A percentile compares a stretch with the other conserved stretches of the same genome.
Evolutionary conservation across 495 filamentous ascomycete species (phyloP).

Genomic region (Acidiella bohemica): DNA sequence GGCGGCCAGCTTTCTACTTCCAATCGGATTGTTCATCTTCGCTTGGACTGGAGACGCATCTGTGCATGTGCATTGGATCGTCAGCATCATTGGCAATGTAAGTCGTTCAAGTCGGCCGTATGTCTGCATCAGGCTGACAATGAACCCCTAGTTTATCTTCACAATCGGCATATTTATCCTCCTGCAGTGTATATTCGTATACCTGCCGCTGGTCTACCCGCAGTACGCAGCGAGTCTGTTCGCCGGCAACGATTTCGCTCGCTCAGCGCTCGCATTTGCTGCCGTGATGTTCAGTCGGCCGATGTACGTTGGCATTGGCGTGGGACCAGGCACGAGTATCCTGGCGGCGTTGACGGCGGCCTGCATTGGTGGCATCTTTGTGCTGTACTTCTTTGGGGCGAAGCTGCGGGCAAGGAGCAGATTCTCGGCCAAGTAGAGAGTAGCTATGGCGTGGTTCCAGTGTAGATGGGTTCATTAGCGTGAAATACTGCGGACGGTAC

Average conservation of each 20-base stretch:
- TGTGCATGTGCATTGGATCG: constrained; percentile 47
- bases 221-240: constrained; percentile 49
- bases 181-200: constrained; percentile 53
- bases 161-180: constrained; percentile 37
- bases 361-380: constrained; percentile 43
- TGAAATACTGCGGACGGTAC: too few relatives aligned
- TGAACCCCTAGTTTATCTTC: too few relatives aligned
- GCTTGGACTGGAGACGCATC: constrained; percentile 42
- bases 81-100: constrained; percentile 44
- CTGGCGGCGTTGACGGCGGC: constrained; percentile 43
- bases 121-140: too few relatives aligned
- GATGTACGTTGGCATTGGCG: constrained; percentile 44
- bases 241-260: constrained; percentile 48
- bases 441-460: background rate
- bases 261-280: constrained; percentile 42
- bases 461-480: background rate
- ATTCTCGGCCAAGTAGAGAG: constrained; percentile 27
- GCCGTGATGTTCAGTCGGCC: constrained; percentile 44
- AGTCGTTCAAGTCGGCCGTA: too few relatives aligned
- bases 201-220: constrained; percentile 48
- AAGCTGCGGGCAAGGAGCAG: constrained; percentile 39
- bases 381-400: constrained; percentile 40
- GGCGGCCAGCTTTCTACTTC: constrained; percentile 38
- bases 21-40: constrained; percentile 51
- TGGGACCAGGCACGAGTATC: constrained; percentile 41